Conservation (phyloP, 768 basidiomycete genomes). For the Hemileccinum rubropunctum region DNA sequence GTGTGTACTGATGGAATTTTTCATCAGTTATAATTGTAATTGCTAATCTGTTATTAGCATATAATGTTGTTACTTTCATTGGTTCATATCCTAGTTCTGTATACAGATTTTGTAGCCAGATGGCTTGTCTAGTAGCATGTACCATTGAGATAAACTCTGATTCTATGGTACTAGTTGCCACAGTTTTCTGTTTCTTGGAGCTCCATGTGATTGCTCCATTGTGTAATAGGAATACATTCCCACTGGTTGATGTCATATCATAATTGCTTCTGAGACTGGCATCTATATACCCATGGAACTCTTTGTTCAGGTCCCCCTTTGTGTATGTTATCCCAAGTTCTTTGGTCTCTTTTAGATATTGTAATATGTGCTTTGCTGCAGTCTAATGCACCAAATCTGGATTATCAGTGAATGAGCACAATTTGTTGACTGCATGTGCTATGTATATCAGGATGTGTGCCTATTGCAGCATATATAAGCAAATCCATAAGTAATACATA, state of each 20-base stretch:
- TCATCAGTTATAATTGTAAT: constrained; percentile 22
- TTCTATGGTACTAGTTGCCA: not conserved
- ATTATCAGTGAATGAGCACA: constrained; percentile 11
- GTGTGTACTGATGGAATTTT: too few relatives aligned
- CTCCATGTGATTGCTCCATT: constrained; percentile 29
- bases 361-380: constrained; percentile 12
- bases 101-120: constrained; percentile 30
- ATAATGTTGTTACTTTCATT: constrained; percentile 14
- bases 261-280: constrained; percentile 26
- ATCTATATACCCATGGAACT: constrained; percentile 21
- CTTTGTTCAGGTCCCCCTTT: not conserved
- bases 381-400: constrained; percentile 6
- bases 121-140: not conserved
- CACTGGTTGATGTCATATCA: constrained; percentile 19
- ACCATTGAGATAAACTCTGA: constrained; percentile 7
- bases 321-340: not conserved
- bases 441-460: constrained; percentile 14
- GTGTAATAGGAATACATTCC: constrained; percentile 28
- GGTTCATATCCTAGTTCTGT: constrained; percentile 26
- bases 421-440: not conserved
- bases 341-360: constrained; percentile 14
- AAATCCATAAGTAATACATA: constrained; percentile 13
- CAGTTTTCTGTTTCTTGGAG: constrained; percentile 30
- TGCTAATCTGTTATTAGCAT: constrained; percentile 22
- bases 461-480: constrained; percentile 21